Percentiles rank a stretch among this genome's conserved stretches.
These are phyloP conservation scores for Pseudogymnoascus sp. DNA, from an alignment of 2,329 filamentous ascomycete species.

Conservation along the genomic window DNA sequence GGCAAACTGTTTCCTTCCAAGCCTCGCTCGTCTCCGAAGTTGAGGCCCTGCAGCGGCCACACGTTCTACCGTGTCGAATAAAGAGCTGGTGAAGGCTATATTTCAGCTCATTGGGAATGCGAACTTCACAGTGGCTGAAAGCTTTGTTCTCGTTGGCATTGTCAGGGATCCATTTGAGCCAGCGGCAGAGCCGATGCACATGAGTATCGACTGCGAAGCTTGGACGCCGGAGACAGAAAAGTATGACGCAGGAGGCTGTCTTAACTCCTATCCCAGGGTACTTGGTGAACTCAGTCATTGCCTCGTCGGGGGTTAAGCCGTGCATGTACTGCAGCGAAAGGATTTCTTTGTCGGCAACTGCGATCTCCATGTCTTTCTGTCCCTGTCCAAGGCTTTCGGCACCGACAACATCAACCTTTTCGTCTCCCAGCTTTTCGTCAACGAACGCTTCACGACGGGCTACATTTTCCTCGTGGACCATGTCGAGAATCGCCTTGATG, in stretches of 20 bases:
- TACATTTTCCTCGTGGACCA: constrained; percentile 61
- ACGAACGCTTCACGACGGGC: constrained; percentile 44
- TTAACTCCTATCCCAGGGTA: constrained; percentile 50
- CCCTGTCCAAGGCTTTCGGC: constrained; percentile 34
- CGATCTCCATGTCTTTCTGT: constrained; percentile 50
- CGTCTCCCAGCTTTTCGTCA: constrained; percentile 34
- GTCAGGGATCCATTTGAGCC: constrained; percentile 50
- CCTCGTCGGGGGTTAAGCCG: constrained; percentile 37
- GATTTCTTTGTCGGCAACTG: constrained; percentile 47
- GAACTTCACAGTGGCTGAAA: constrained; percentile 46
- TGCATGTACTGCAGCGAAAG: constrained; percentile 50
- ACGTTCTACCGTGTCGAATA: constrained; percentile 45
- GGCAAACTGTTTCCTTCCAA: constrained; percentile 54
- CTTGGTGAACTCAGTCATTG: constrained; percentile 42
- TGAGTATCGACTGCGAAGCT: constrained; percentile 54
- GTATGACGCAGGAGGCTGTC: constrained; percentile 48
- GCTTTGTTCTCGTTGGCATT: constrained; percentile 39
- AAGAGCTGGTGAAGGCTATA: constrained; percentile 49
- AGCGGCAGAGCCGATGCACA: constrained; percentile 44
- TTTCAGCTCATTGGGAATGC: constrained; percentile 45
- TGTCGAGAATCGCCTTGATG: constrained; percentile 67
- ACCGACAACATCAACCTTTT: constrained; percentile 38
- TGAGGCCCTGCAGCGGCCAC: constrained; percentile 37
- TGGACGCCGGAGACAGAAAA: constrained; percentile 46
- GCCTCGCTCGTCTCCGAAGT: constrained; percentile 53